Percentiles rank a stretch among this genome's conserved stretches.
Conservation (phyloP, 78 protist genomes). For the Acrasis kona region DNA sequence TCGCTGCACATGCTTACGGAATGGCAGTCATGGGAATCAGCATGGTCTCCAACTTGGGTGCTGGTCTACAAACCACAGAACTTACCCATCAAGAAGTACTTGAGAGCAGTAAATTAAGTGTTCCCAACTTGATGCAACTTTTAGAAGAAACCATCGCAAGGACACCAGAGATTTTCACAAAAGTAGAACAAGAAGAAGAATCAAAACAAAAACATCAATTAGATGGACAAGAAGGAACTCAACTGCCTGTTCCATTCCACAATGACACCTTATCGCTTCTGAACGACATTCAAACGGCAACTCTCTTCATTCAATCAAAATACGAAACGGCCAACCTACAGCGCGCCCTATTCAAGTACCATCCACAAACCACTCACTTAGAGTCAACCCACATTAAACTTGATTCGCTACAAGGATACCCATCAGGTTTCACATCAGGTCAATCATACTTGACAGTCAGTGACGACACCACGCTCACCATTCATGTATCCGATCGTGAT, state of each 20-base stretch:
- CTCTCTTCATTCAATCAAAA: no score
- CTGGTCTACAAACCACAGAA: slow-evolving; percentile 5
- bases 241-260: background rate
- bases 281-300: background rate
- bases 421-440: background rate
- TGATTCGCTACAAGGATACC: background rate
- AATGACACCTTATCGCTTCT: background rate
- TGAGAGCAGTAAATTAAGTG: slow-evolving; percentile 8
- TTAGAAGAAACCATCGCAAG: background rate
- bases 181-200: background rate
- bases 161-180: background rate
- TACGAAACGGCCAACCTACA: no score
- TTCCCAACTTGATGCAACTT: background rate
- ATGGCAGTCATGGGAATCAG: slow-evolving; percentile 32
- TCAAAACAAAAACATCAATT: background rate
- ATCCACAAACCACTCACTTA: background rate
- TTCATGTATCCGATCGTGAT: background rate
- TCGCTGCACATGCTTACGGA: slow-evolving; percentile 36
- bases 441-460: background rate
- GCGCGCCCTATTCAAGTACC: no score
- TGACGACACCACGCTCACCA: background rate
- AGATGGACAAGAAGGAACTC: background rate
- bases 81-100: slow-evolving; percentile 30
- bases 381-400: background rate
- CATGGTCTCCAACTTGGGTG: slow-evolving; percentile 33